Base-by-base conservation (phyloP, 192 early-diverging fungal species). In the Backusella tarrabulga region DNA sequence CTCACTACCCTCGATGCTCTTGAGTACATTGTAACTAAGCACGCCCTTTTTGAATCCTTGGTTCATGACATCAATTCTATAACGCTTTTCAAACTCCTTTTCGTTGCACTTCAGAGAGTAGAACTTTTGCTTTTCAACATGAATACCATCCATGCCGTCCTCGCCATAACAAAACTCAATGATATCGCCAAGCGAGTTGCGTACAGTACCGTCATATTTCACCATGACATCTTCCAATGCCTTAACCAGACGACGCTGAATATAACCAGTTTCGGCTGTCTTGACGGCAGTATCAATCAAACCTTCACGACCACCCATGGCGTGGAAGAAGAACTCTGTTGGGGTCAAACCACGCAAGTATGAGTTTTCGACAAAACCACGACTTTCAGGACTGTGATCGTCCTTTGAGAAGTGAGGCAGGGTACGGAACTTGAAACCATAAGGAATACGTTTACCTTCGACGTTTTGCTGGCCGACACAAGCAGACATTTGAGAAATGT, bases 401-500 rank as follows among this genome's bases (percentile, higher is more conserved):
- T 98, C 96, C 84, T 97, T 97, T 19, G 95, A 93, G 84, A 96
- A 99, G 78, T 98, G 97, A n/a, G 98, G 98, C 77, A 99, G 87
- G 2, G 97, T 92, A 46, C 98, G 92, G 83, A 95, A 91, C 83
- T 93, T 92, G 87, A 99, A 98, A 4, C 97, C 97, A 77, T 94
- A 98, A 17, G 96, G 97, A 85, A 99, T 98, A 76, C 98, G 96
- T 80, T 96, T 96, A 77, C 98, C 98, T 79, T 99, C 97, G n/a
- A 99, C 97, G 86, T 96, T 96, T 83, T 99, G 98, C 85, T 98
- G 98, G 50, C 98, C 98, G n/a, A 99, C 97, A 93, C 94, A 96
- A 21, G 96, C 96, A 21, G 95, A 88, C 95, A 99, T 99, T 86
- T 99, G 98, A 34, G 97, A 96, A 42, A 98, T 92, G 83, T 99